These are phyloP conservation scores for Favolaschia claudopus DNA, from an alignment of 768 basidiomycete species.

Conservation along the genomic window DNA sequence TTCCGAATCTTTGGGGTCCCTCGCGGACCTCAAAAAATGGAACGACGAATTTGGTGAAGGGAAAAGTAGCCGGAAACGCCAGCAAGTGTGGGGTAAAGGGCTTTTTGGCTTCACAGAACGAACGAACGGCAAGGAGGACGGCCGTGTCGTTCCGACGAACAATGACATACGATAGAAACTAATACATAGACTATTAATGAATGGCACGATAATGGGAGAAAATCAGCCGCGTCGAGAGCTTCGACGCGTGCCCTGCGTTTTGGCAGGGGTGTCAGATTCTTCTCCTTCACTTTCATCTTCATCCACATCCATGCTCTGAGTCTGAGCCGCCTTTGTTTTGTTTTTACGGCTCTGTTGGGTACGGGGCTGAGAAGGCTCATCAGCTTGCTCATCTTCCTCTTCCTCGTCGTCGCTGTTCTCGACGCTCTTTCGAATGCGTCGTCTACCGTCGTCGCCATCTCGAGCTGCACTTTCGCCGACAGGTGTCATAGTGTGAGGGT, in stretches of 20 bases:
- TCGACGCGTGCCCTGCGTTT: constrained; percentile 22
- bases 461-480: constrained; percentile 76
- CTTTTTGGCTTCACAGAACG: constrained; percentile 84
- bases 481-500: constrained; percentile 54
- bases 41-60: constrained; percentile 96
- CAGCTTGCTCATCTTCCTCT: constrained; percentile 37
- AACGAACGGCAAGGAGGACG: constrained; percentile 47
- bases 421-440: constrained; percentile 41
- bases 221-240: constrained; percentile 10
- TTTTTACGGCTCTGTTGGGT: constrained; percentile 36
- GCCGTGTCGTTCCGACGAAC: constrained; percentile 46
- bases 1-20: constrained; percentile 80
- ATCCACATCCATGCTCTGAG: constrained; percentile 52
- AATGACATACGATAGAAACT: constrained; percentile 18
- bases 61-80: constrained; percentile 61
- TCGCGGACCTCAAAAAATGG: constrained; percentile 84
- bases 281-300: constrained; percentile 47
- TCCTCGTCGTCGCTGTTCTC: constrained; percentile 54
- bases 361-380: constrained; percentile 38
- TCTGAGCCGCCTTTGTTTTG: constrained; percentile 35
- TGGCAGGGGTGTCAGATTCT: constrained; percentile 32
- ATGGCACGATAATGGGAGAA: constrained; percentile 3
- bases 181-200: constrained; percentile 24
- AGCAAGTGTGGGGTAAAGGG: constrained; percentile 87
- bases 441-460: constrained; percentile 61